phyloP scores from a whole-genome alignment of 2,329 filamentous ascomycete species.

The Penicillium sp. region DNA sequence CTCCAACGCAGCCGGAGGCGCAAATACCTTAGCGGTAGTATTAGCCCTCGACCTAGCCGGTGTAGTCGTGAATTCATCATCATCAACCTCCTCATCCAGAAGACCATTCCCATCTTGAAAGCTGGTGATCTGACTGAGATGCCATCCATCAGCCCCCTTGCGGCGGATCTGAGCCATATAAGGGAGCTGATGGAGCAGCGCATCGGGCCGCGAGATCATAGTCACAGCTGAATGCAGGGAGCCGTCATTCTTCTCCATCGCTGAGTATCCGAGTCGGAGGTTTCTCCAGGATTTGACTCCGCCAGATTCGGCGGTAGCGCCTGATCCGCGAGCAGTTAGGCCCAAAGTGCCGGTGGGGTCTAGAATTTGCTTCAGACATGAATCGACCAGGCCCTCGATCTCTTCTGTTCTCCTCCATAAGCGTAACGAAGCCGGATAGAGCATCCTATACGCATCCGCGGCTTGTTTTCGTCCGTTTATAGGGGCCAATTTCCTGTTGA shows the following conservation, averaged over 20 bases:
- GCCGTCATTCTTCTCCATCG: conserved; percentile 8
- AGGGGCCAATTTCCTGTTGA: conserved; percentile 62
- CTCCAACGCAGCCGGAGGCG: conserved; percentile 37
- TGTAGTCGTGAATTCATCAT: conserved; percentile 24
- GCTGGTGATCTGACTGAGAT: conserved; percentile 68
- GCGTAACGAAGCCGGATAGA: conserved; percentile 82
- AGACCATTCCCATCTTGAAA: conserved; percentile 45
- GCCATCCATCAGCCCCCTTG: conserved; percentile 47
- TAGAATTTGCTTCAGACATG: conserved; percentile 42
- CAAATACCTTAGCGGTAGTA: conserved; percentile 29
- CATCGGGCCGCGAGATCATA: conserved; percentile 41
- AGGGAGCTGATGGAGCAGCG: conserved; percentile 78
- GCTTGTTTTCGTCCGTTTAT: conserved; percentile 34
- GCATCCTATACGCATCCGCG: conserved; percentile 80
- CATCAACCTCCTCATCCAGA: conserved; percentile 51
- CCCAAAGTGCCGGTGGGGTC: conserved; percentile 44
- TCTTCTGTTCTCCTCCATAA: conserved; percentile 85
- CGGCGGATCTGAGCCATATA: conserved; percentile 72
- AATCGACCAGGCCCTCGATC: conserved; percentile 65
- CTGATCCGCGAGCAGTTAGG: conserved; percentile 37
- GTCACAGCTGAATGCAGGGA: conserved; percentile 16
- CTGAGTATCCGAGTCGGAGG: conserved; percentile 15
- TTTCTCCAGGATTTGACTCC: conserved; percentile 44
- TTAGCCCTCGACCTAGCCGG: conserved; percentile 40
- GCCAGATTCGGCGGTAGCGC: conserved; percentile 4